phyloP scores from a whole-genome alignment of 2,329 filamentous ascomycete genomes.

The Harringtonia lauricola region DNA sequence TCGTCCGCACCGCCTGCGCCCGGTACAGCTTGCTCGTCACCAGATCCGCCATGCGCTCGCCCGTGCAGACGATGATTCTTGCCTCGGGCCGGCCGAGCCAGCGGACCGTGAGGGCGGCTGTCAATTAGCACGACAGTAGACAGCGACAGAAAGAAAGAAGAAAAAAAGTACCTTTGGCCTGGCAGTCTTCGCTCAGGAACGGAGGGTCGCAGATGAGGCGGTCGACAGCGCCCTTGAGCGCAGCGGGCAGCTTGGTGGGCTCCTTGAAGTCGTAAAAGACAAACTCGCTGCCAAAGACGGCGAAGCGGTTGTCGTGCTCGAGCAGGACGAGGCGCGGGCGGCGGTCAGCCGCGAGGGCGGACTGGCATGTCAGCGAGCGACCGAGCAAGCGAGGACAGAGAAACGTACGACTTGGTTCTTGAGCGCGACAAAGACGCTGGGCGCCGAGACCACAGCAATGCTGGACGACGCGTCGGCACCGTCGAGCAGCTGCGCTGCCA shows the following conservation, averaged over 20 bases:
- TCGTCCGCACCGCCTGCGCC: slow-evolving; percentile 49
- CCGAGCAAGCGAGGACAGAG: not conserved
- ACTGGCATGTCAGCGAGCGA: not conserved
- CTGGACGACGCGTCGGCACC: slow-evolving; percentile 40
- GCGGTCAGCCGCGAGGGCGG: not conserved
- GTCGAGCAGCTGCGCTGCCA: slow-evolving; percentile 56
- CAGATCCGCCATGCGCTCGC: slow-evolving; percentile 60
- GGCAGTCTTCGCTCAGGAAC: slow-evolving; percentile 70
- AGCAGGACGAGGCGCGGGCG: slow-evolving; percentile 52
- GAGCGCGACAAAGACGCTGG: slow-evolving; percentile 66
- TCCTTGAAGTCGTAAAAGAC: slow-evolving; percentile 62
- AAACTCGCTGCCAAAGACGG: slow-evolving; percentile 59
- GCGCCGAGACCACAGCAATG: slow-evolving; percentile 62
- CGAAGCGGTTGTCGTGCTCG: slow-evolving; percentile 65
- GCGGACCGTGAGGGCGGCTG: slow-evolving; percentile 63
- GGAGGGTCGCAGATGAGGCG: slow-evolving; percentile 68
- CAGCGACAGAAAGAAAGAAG: not conserved
- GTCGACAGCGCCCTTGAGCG: slow-evolving; percentile 53
- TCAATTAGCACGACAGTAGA: not conserved
- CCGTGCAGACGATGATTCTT: slow-evolving; percentile 60
- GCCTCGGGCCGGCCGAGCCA: slow-evolving; percentile 47
- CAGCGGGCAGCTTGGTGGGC: slow-evolving; percentile 49
- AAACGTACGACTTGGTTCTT: slow-evolving; percentile 39
- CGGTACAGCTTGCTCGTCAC: slow-evolving; percentile 54
- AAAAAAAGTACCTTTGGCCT: slow-evolving; percentile 54